Percentiles rank a stretch among this genome's conserved stretches.
phyloP scores from a whole-genome alignment of 768 basidiomycete species.

The Amanita muscaria region DNA sequence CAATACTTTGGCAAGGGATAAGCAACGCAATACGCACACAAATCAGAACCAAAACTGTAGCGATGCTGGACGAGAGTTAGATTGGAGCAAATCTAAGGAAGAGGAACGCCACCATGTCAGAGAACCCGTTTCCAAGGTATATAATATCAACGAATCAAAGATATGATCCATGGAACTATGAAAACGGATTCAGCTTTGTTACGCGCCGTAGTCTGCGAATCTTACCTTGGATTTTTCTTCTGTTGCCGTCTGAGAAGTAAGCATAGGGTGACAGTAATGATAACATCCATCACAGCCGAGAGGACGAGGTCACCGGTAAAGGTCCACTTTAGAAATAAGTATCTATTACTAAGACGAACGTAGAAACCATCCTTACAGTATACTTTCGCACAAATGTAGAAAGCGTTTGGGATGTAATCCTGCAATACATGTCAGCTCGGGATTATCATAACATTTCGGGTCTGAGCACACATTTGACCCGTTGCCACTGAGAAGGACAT shows the following conservation, averaged over 20 bases:
- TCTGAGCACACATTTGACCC: constrained; percentile 18
- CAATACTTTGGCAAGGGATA: constrained; percentile 1
- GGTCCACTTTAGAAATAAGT: constrained; percentile 27
- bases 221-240: constrained; percentile 30
- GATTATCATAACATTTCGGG: not conserved
- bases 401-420: constrained; percentile 28
- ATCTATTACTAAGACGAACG: constrained; percentile 7
- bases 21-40: constrained; percentile 23
- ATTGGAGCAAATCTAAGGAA: not conserved
- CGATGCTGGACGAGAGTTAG: constrained; percentile 20
- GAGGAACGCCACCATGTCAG: constrained; percentile 34
- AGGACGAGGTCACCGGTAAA: constrained; percentile 44
- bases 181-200: not conserved
- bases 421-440: constrained; percentile 4
- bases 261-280: constrained; percentile 39
- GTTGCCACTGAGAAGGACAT: constrained; percentile 19
- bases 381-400: constrained; percentile 13
- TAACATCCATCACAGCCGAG: constrained; percentile 39
- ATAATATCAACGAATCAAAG: constrained; percentile 38
- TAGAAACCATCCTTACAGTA: constrained; percentile 13
- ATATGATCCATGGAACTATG: constrained; percentile 34
- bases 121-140: constrained; percentile 45
- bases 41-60: constrained; percentile 38
- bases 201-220: not conserved
- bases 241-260: constrained; percentile 33